Conservation (phyloP, 495 filamentous ascomycete species). For the Aspergillus cristatus region DNA sequence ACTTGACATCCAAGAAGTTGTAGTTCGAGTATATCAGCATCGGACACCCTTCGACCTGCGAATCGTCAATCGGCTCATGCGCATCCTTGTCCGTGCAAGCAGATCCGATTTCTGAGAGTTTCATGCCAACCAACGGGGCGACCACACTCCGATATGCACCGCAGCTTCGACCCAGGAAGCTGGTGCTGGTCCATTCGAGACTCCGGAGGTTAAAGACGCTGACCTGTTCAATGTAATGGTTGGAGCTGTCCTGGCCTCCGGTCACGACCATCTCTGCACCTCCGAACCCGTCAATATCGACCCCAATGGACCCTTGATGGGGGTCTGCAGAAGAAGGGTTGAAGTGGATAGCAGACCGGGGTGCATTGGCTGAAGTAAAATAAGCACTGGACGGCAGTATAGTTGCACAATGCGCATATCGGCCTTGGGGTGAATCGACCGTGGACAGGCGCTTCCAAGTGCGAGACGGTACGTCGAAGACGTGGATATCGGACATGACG, state of each 20-base stretch:
- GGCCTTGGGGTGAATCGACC: constrained; percentile 76
- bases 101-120: constrained; percentile 62
- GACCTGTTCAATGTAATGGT: constrained; percentile 97
- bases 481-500: constrained; percentile 97
- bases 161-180: constrained; percentile 75
- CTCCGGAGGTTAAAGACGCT: constrained; percentile 97
- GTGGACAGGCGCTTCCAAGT: constrained; percentile 81
- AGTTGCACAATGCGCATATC: constrained; percentile 94
- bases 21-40: constrained; percentile 99
- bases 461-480: constrained; percentile 79
- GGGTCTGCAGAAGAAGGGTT: constrained; percentile 72
- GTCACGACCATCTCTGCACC: constrained; percentile 97
- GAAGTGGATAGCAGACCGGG: constrained; percentile 77
- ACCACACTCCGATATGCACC: constrained; percentile 95
- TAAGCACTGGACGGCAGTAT: constrained; percentile 80
- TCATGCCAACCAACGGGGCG: constrained; percentile 63
- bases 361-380: constrained; percentile 74
- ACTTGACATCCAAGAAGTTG: constrained; percentile 93
- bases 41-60: constrained; percentile 53
- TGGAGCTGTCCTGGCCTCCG: constrained; percentile 92
- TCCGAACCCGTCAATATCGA: constrained; percentile 79
- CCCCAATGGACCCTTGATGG: constrained; percentile 77
- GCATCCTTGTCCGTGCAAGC: constrained; percentile 27
- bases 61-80: constrained; percentile 27
- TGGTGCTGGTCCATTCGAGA: constrained; percentile 87